These are phyloP conservation scores for Ceratocystis papillata DNA, from an alignment of 2,329 filamentous ascomycete genomes.

Conservation along the genomic window DNA sequence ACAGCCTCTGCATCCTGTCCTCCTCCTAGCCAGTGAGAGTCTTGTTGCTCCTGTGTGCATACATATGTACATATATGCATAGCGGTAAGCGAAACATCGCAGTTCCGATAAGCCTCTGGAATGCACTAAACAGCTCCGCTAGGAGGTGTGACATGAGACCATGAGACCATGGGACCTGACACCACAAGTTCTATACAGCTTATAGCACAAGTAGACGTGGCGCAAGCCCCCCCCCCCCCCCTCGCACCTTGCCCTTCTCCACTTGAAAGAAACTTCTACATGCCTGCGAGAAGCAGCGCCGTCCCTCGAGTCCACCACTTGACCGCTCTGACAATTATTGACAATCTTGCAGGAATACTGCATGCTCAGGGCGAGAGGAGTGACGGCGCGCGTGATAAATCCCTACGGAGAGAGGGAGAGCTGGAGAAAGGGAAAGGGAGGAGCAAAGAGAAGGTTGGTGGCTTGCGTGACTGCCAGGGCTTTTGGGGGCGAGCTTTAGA, in stretches of 20 bases:
- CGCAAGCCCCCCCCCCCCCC: too few relatives aligned
- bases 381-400: not conserved
- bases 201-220: too few relatives aligned
- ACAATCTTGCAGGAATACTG: slow-evolving; percentile 6
- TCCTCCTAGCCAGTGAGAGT: not conserved
- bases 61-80: not conserved
- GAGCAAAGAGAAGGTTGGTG: not conserved
- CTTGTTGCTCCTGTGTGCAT: not conserved
- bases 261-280: not conserved
- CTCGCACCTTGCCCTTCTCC: too few relatives aligned
- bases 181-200: slow-evolving; percentile 3
- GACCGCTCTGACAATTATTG: not conserved
- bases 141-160: not conserved
- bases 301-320: not conserved
- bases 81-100: not conserved
- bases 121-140: not conserved
- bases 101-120: not conserved
- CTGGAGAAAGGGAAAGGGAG: not conserved
- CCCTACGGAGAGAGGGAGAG: not conserved
- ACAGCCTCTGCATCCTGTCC: too few relatives aligned
- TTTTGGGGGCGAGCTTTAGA: too few relatives aligned
- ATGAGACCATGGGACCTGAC: not conserved
- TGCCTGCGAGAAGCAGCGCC: slow-evolving; percentile 6
- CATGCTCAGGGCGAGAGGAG: not conserved
- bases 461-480: too few relatives aligned